A percentile compares a stretch with the other conserved stretches of the same genome.
These are phyloP conservation scores for Parastagonospora nodorum DNA, from an alignment of 2,329 filamentous ascomycete genomes.

Conservation along the genomic window DNA sequence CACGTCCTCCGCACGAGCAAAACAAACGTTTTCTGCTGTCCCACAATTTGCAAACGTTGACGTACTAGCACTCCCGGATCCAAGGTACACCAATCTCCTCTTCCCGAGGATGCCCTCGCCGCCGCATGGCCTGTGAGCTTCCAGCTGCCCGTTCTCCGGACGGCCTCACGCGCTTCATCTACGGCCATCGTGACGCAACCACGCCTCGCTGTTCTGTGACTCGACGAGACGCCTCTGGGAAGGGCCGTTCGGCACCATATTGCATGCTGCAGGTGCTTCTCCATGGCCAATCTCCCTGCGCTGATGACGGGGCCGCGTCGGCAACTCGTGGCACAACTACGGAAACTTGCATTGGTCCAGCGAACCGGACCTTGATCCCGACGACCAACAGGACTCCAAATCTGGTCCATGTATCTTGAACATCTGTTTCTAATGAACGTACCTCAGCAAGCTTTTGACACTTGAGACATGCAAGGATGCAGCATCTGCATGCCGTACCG, in stretches of 20 bases:
- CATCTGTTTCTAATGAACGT: too few relatives aligned
- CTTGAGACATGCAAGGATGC: too few relatives aligned
- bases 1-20: neutral
- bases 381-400: neutral
- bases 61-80: conserved; percentile 3
- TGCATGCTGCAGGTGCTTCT: neutral
- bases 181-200: neutral
- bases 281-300: neutral
- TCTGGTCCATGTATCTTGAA: neutral
- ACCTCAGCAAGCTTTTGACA: too few relatives aligned
- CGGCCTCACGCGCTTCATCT: neutral
- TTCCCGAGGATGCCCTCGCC: neutral
- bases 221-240: neutral
- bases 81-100: conserved; percentile 1
- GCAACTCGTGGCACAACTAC: conserved; percentile 6
- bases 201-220: neutral
- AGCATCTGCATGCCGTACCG: too few relatives aligned
- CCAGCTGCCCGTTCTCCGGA: neutral
- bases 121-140: neutral
- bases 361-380: neutral
- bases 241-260: neutral
- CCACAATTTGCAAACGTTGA: conserved; percentile 6
- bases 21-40: conserved; percentile 7
- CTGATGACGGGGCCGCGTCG: conserved; percentile 3
- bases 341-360: conserved; percentile 4